Base-by-base conservation (phyloP, 2,329 filamentous ascomycete genomes). In the Talaromyces sp. region DNA sequence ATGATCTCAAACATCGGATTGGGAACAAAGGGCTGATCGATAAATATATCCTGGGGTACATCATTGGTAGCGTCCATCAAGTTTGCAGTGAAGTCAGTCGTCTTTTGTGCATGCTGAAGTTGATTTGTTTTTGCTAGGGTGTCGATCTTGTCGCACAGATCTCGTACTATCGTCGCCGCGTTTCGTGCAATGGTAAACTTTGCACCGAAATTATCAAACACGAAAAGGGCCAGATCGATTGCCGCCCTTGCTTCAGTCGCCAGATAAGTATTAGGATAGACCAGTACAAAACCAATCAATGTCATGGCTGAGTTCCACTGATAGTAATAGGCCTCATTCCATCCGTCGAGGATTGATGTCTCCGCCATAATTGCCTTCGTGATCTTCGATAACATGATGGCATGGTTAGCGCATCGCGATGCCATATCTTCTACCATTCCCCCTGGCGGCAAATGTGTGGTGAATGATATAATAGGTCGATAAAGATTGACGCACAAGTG, bases 161-260 rank as follows among this genome's bases (percentile, higher is more conserved):
- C 60, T 21, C 60, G 67, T 56, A 65, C 52, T 23, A 69, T 67
- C 3, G 35, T 66, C 14, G 73, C 25, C 67, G 75, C 31, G 72
- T 73, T 60, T 70, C 72, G 8, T 66, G 80, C 39, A 74, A 80
- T 71, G 71, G 76, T 56, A 73, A 75, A 40, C 71, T 73, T 46
- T 70, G 76, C 57, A 66, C 73, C 66, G 68, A 77, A 68, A 63
- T 72, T 57, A 62, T 77, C 66, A 69, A 79, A 69, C 1, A 72
- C 65, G 68, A 74, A 55, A 67, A 81, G 48, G 71, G 79, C 65
- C 72, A 77, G 66, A 69, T 74, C 66, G 69, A 81, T 64, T 6
- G 72, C 71, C 11, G 64, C 44, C 3, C 68, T 65, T 6, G 68
- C 70, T 8, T 66, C 55, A 5, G 21, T 8, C 2, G 31, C 25